Percentiles rank a stretch among this genome's conserved stretches.
phyloP scores from a whole-genome alignment of 2,329 filamentous ascomycete species.

The Polytolypa hystricis region DNA sequence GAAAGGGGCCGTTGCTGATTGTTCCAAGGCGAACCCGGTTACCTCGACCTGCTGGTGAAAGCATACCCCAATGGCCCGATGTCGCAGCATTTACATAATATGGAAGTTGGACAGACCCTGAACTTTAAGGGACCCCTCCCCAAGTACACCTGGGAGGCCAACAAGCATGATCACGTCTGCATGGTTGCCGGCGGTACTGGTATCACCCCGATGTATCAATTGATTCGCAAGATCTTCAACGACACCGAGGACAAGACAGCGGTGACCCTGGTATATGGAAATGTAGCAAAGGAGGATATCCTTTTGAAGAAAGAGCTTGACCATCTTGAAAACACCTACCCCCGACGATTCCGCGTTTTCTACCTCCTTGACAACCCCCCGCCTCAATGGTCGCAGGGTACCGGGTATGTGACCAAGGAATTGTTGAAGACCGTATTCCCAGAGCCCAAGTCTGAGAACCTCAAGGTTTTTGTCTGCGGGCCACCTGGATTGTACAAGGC shows the following conservation, averaged over 20 bases:
- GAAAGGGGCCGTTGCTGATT: slow-evolving; percentile 2
- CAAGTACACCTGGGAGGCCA: slow-evolving; percentile 80
- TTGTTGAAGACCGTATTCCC: slow-evolving; percentile 89
- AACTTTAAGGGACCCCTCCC: slow-evolving; percentile 92
- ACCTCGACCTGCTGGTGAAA: slow-evolving; percentile 84
- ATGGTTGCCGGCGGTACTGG: slow-evolving; percentile 84
- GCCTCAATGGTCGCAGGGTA: slow-evolving; percentile 63
- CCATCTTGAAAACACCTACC: slow-evolving; percentile 86
- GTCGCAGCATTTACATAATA: slow-evolving; percentile 76
- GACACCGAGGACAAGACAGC: slow-evolving; percentile 96
- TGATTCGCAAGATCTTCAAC: slow-evolving; percentile 81
- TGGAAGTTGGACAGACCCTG: slow-evolving; percentile 70
- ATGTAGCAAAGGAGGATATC: slow-evolving; percentile 81
- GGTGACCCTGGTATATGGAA: slow-evolving; percentile 90
- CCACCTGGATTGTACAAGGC: slow-evolving; percentile 90
- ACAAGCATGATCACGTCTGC: slow-evolving; percentile 75
- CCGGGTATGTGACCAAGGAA: slow-evolving; percentile 79
- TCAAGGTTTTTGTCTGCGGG: slow-evolving; percentile 95
- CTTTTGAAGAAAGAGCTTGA: slow-evolving; percentile 76
- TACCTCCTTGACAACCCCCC: slow-evolving; percentile 82
- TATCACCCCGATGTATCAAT: slow-evolving; percentile 97
- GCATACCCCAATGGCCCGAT: slow-evolving; percentile 83
- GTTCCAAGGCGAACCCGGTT: slow-evolving; percentile 57
- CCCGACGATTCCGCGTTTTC: slow-evolving; percentile 88
- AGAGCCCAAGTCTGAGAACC: slow-evolving; percentile 79